Conservation (phyloP, 495 filamentous ascomycete genomes). For the Neurospora tetrasperma region DNA sequence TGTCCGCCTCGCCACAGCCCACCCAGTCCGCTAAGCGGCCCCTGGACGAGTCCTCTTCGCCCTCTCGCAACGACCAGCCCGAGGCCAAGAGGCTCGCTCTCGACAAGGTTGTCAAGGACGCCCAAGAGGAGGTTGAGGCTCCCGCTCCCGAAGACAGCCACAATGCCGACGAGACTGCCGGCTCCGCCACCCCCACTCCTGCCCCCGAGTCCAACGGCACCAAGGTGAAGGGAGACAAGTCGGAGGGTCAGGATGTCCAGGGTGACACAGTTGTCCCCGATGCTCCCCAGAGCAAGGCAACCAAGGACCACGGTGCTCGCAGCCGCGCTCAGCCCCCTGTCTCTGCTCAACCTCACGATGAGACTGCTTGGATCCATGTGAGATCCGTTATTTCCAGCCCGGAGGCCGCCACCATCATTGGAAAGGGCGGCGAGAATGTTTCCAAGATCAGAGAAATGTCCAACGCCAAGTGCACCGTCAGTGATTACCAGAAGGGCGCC, state of each 20-base stretch:
- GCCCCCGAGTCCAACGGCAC: constrained; percentile 30
- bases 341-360: constrained; percentile 49
- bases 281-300: constrained; percentile 39
- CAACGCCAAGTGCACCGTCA: constrained; percentile 94
- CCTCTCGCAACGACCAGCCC: constrained; percentile 84
- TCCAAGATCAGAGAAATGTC: constrained; percentile 86
- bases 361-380: constrained; percentile 93
- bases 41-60: constrained; percentile 91
- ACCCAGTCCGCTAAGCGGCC: constrained; percentile 73
- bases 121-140: constrained; percentile 29
- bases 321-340: constrained; percentile 38
- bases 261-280: constrained; percentile 64
- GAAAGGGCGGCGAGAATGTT: constrained; percentile 97
- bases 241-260: constrained; percentile 49
- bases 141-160: constrained; percentile 10
- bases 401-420: constrained; percentile 95
- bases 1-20: constrained; percentile 46
- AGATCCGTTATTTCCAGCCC: constrained; percentile 92
- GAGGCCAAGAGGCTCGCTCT: constrained; percentile 95
- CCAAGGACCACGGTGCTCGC: constrained; percentile 8
- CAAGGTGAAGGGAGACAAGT: constrained; percentile 42
- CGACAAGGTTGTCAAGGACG: constrained; percentile 69
- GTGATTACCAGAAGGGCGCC: constrained; percentile 92
- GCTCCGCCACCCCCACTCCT: neutral
- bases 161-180: constrained; percentile 5